These are phyloP conservation scores for Trichoderma asperelloides DNA, from an alignment of 495 filamentous ascomycete species.

Conservation along the genomic window DNA sequence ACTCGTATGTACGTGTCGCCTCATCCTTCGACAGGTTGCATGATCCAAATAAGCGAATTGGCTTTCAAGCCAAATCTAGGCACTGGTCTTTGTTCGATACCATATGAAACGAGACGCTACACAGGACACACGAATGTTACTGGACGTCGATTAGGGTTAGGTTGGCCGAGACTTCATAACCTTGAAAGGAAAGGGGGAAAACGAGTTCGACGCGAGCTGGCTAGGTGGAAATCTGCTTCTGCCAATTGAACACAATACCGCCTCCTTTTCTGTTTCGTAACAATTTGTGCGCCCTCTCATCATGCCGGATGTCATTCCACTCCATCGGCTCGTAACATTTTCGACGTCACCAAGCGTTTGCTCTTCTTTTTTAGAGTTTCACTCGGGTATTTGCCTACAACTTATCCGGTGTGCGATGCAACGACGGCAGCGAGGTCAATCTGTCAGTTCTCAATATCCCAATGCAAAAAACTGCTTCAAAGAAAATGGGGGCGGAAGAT, in stretches of 20 bases:
- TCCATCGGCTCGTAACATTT: neutral
- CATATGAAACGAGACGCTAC: neutral
- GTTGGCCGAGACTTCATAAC: neutral
- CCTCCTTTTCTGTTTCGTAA: neutral
- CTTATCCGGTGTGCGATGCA: neutral
- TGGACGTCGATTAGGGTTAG: neutral
- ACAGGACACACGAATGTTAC: neutral
- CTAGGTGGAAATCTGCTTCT: neutral
- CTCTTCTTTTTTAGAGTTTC: neutral
- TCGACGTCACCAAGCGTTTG: slow-evolving; percentile 1
- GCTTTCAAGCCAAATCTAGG: neutral
- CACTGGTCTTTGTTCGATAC: neutral
- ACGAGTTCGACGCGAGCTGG: neutral
- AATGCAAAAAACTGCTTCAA: too few relatives aligned
- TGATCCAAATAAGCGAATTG: neutral
- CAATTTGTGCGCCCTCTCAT: neutral
- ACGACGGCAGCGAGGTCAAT: neutral
- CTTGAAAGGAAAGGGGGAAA: neutral
- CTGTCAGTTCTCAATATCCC: too few relatives aligned
- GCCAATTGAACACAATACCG: neutral
- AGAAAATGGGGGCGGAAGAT: neutral
- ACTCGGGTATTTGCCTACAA: neutral
- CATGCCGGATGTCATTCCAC: neutral
- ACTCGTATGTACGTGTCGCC: neutral
- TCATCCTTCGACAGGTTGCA: neutral